These are phyloP conservation scores for Puccinia polysora DNA, from an alignment of 1,284 basidiomycete genomes.

Conservation along the genomic window DNA sequence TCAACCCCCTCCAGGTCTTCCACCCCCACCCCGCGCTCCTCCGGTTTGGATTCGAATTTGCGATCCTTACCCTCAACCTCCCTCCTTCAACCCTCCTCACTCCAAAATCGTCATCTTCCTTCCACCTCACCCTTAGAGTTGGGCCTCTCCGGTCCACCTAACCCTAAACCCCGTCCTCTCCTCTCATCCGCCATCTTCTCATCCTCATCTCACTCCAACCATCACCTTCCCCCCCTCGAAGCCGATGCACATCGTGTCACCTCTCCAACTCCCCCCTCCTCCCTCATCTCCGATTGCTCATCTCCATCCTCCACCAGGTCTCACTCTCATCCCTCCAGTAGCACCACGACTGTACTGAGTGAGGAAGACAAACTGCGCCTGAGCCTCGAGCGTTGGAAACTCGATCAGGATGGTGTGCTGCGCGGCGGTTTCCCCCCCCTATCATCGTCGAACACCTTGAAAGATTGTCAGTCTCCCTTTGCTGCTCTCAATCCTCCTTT, in stretches of 20 bases:
- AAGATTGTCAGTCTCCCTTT: constrained; percentile 21
- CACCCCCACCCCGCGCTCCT: neutral
- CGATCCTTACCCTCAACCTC: neutral
- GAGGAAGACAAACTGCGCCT: constrained; percentile 32
- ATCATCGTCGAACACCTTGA: neutral
- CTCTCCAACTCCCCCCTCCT: constrained; percentile 8
- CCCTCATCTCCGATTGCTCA: neutral
- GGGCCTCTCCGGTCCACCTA: no score
- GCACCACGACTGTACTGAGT: neutral
- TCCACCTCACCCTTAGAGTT: no score
- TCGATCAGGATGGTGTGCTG: constrained; percentile 34
- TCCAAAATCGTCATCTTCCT: no score
- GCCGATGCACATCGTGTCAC: no score
- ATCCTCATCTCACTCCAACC: no score
- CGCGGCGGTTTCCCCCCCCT: neutral
- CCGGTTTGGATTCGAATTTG: neutral
- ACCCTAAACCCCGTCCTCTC: no score
- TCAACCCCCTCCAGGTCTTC: constrained; percentile 16
- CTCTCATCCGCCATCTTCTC: neutral
- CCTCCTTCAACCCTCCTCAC: no score
- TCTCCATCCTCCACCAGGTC: neutral
- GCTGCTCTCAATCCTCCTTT: neutral
- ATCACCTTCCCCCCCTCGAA: no score
- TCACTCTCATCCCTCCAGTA: neutral
- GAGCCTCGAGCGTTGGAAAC: constrained; percentile 25